Conservation (phyloP, 1,139 yeast genomes). For the Meyerozyma sp. region DNA sequence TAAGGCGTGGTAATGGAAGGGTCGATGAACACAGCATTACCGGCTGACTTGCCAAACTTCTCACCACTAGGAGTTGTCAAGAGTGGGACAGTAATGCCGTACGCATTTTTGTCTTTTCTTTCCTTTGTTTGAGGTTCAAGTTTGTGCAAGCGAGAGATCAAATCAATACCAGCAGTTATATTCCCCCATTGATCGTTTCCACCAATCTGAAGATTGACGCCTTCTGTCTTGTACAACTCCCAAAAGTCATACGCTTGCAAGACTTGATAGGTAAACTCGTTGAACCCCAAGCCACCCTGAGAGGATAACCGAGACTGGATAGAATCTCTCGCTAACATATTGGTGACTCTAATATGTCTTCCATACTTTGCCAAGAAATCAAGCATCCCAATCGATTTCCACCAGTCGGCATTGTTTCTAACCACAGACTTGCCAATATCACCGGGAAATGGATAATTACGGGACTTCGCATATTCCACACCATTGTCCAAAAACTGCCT, state of each 20-base stretch:
- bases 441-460: constrained; percentile 39
- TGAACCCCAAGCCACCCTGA: constrained; percentile 79
- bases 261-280: constrained; percentile 89
- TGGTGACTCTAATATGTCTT: constrained; percentile 69
- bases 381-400: constrained; percentile 70
- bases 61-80: constrained; percentile 87
- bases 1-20: constrained; percentile 67
- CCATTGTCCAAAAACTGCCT: constrained; percentile 57
- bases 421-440: constrained; percentile 11
- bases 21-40: constrained; percentile 90
- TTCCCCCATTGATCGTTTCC: constrained; percentile 99
- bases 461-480: constrained; percentile 50
- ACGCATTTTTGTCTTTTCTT: constrained; percentile 24
- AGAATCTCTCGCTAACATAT: constrained; percentile 88
- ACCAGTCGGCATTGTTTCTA: constrained; percentile 74
- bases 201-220: constrained; percentile 79
- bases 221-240: constrained; percentile 58
- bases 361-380: constrained; percentile 79
- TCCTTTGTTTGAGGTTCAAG: constrained; percentile 8
- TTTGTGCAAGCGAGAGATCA: constrained; percentile 59
- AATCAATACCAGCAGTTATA: constrained; percentile 91
- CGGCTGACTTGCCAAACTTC: constrained; percentile 95
- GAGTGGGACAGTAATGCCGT: constrained; percentile 85
- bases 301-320: constrained; percentile 68
- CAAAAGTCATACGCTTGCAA: constrained; percentile 93